Evolutionary conservation across 2,329 filamentous ascomycete species (phyloP).

Genomic region (Nemania bipapillata): DNA sequence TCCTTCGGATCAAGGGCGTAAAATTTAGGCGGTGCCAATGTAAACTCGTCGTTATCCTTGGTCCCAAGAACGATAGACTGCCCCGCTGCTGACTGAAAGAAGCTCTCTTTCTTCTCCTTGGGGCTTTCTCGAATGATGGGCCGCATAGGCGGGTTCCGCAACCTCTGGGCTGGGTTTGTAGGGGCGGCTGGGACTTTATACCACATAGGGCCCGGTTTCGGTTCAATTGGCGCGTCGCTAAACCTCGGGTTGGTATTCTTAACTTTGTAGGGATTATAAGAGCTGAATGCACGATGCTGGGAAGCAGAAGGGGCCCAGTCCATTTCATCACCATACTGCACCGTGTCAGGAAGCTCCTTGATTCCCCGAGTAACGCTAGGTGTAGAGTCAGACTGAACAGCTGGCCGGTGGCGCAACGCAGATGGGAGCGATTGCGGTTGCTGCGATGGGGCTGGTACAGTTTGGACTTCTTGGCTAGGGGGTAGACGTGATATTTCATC

Average conservation of each 20-base stretch:
- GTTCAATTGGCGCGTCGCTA: conserved; percentile 58
- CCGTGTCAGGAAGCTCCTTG: neutral
- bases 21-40: conserved; percentile 47
- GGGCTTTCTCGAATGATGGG: conserved; percentile 62
- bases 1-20: conserved; percentile 48
- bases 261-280: conserved; percentile 55
- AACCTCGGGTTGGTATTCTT: conserved; percentile 59
- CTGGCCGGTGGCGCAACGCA: neutral
- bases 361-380: neutral
- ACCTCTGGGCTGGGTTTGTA: conserved; percentile 69
- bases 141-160: conserved; percentile 70
- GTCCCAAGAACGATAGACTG: conserved; percentile 45
- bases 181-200: conserved; percentile 77
- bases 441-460: conserved; percentile 15
- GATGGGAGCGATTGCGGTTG: neutral
- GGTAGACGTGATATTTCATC: conserved; percentile 47
- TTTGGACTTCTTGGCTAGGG: conserved; percentile 10
- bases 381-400: neutral
- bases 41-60: conserved; percentile 38
- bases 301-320: conserved; percentile 75
- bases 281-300: conserved; percentile 66
- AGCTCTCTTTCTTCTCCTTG: conserved; percentile 60
- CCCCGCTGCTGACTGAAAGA: conserved; percentile 56
- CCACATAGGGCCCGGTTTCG: conserved; percentile 69
- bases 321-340: conserved; percentile 70